Percentiles rank a stretch among this genome's conserved stretches.
Conservation (phyloP, 2,329 filamentous ascomycete genomes). For the Cladorrhinum sp. region DNA sequence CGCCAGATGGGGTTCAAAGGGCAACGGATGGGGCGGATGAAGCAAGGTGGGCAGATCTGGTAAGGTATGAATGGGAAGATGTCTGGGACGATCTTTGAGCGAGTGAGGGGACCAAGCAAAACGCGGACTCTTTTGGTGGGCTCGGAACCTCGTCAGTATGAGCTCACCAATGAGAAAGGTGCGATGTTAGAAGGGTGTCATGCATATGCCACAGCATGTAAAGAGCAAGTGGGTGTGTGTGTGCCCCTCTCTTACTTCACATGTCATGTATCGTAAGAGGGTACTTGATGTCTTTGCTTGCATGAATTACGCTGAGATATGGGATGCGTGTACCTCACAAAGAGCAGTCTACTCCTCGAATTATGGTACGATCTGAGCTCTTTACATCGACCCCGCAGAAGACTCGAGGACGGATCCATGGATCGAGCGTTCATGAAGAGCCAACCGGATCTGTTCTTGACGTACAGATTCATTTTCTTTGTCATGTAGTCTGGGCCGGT, state of each 20-base stretch:
- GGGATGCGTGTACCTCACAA: not conserved
- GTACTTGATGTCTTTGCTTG: not conserved
- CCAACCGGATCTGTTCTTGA: not conserved
- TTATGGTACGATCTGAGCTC: not conserved
- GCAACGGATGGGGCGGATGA: not conserved
- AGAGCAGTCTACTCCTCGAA: not conserved
- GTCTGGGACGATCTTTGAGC: not conserved
- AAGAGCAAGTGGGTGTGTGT: no score
- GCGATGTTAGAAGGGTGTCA: not conserved
- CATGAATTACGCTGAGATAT: not conserved
- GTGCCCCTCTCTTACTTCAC: no score
- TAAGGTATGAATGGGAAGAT: no score
- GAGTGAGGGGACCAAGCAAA: not conserved
- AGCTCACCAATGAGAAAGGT: conserved; percentile 21
- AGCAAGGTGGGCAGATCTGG: not conserved
- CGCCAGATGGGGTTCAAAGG: not conserved
- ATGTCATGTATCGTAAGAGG: conserved; percentile 7
- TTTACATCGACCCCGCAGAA: not conserved
- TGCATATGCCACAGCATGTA: not conserved
- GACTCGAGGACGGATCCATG: not conserved
- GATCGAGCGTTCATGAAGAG: not conserved
- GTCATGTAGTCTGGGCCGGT: not conserved
- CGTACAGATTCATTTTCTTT: not conserved
- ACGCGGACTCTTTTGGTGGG: not conserved
- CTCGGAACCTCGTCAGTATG: conserved; percentile 16